Conservation (phyloP, 2,329 filamentous ascomycete genomes). For the Cercospora zeina region DNA sequence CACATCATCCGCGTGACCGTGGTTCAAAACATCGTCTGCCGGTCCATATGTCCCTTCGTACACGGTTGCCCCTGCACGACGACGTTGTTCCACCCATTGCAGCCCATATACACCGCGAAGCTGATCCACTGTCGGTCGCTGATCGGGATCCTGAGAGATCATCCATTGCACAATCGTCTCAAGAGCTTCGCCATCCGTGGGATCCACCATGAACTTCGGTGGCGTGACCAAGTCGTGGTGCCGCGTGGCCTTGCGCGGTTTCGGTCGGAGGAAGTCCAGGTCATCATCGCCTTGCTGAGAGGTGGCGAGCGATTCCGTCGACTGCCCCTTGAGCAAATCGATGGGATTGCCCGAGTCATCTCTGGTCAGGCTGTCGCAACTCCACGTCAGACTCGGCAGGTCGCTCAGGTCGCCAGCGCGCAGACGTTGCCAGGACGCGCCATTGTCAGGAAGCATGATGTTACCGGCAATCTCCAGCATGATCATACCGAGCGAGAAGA, state of each 20-base stretch:
- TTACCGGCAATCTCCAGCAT: conserved; percentile 94
- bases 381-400: conserved; percentile 83
- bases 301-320: conserved; percentile 33
- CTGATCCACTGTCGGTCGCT: conserved; percentile 73
- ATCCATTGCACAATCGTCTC: conserved; percentile 85
- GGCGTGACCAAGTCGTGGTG: conserved; percentile 63
- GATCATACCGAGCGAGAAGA: conserved; percentile 92
- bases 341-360: conserved; percentile 70
- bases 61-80: conserved; percentile 85
- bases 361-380: conserved; percentile 67
- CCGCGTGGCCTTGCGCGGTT: conserved; percentile 34
- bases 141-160: conserved; percentile 72
- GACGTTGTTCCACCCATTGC: conserved; percentile 74
- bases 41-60: conserved; percentile 97
- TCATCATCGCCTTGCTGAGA: conserved; percentile 43
- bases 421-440: conserved; percentile 84
- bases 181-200: conserved; percentile 69
- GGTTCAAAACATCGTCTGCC: conserved; percentile 60
- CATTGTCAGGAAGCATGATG: conserved; percentile 89
- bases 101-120: conserved; percentile 73
- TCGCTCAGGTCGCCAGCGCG: conserved; percentile 86
- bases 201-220: conserved; percentile 85
- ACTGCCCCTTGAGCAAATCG: conserved; percentile 38
- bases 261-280: conserved; percentile 42
- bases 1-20: conserved; percentile 49